Conservation (phyloP, 306 rosid genomes). For the Cucurbita maxima region DNA sequence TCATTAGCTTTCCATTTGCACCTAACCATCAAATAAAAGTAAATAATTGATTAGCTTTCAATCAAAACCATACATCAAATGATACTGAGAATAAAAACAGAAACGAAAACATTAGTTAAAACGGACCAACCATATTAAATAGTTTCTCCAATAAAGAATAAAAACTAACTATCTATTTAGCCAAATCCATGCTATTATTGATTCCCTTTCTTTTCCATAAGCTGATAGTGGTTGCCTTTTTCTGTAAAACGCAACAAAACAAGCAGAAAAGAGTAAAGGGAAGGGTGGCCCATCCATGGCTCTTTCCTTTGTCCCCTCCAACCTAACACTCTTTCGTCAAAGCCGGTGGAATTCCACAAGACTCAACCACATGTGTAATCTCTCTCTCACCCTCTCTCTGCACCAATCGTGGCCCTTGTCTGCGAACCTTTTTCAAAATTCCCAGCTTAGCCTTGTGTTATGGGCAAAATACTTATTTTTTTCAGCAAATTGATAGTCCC, state of each 20-base stretch:
- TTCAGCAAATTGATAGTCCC: not conserved
- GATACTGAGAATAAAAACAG: not conserved
- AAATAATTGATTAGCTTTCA: not conserved
- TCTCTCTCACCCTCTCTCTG: not conserved
- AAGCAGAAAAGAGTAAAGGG: slow-evolving; percentile 26
- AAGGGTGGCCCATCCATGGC: slow-evolving; percentile 44
- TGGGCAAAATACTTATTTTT: not conserved
- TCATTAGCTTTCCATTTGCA: not conserved
- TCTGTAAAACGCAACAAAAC: slow-evolving; percentile 15
- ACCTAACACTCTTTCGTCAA: slow-evolving; percentile 6
- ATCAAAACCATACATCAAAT: not conserved
- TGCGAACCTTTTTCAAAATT: not conserved
- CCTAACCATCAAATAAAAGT: not conserved
- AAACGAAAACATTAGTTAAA: not conserved
- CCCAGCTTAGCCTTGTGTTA: slow-evolving; percentile 7
- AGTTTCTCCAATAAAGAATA: not conserved
- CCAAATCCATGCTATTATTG: not conserved
- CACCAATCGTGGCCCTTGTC: slow-evolving; percentile 3
- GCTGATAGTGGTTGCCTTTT: slow-evolving; percentile 1
- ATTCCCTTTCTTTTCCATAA: slow-evolving; percentile 30
- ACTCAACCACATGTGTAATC: not conserved
- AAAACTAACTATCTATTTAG: not conserved
- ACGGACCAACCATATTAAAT: not conserved
- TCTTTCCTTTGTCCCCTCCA: slow-evolving; percentile 40
- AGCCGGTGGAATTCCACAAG: slow-evolving; percentile 14